These are phyloP conservation scores for Fusarium graminum DNA, from an alignment of 2,329 filamentous ascomycete genomes.

Conservation along the genomic window DNA sequence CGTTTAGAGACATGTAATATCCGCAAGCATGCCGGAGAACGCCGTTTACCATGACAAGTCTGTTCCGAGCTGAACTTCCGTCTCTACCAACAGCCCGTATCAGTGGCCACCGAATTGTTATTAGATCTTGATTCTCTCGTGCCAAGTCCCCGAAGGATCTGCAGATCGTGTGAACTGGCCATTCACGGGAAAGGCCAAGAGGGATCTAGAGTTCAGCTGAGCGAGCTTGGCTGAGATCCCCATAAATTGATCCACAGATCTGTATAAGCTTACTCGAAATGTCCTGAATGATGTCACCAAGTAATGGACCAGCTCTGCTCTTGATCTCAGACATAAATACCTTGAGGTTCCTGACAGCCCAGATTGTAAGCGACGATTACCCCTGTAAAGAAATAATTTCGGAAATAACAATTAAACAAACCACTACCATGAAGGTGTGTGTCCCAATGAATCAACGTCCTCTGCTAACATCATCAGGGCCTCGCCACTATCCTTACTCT, in stretches of 20 bases:
- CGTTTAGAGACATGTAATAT: too few species aligned
- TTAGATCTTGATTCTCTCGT: too few species aligned
- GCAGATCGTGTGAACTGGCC: background rate
- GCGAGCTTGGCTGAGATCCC: background rate
- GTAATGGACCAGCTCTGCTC: background rate
- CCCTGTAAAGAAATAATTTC: too few species aligned
- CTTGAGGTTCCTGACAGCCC: too few species aligned
- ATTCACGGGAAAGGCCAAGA: background rate
- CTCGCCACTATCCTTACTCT: background rate
- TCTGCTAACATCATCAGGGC: background rate
- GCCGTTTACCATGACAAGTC: too few species aligned
- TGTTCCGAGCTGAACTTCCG: too few species aligned
- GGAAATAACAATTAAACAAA: background rate
- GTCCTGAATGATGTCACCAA: background rate
- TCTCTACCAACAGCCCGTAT: too few species aligned
- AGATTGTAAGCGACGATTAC: too few species aligned
- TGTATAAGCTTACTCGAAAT: background rate
- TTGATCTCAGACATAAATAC: background rate
- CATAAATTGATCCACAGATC: background rate
- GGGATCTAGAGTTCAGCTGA: too few species aligned
- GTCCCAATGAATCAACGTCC: background rate
- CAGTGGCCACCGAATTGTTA: too few species aligned
- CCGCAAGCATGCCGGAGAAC: too few species aligned
- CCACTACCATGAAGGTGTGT: background rate
- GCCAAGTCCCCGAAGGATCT: background rate